Percentiles rank a stretch among this genome's conserved stretches.
Conservation (phyloP, 2,329 filamentous ascomycete species). For the Monilinia fructicola region DNA sequence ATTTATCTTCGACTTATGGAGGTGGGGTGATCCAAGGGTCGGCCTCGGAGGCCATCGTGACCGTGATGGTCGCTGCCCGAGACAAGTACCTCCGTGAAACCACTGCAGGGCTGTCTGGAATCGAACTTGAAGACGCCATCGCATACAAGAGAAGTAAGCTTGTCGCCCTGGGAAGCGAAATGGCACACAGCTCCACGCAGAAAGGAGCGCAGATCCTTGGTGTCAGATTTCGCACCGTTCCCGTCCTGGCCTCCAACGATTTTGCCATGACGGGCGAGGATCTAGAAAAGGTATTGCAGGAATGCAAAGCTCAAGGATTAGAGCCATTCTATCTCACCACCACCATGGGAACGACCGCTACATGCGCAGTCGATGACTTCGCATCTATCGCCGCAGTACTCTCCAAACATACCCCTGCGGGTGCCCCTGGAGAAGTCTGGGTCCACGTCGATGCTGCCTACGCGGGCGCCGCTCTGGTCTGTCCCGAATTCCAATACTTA, state of each 20-base stretch:
- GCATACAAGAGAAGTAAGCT: slow-evolving; percentile 67
- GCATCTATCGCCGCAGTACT: slow-evolving; percentile 41
- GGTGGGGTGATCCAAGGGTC: slow-evolving; percentile 95
- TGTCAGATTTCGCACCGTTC: slow-evolving; percentile 72
- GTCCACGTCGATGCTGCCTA: slow-evolving; percentile 94
- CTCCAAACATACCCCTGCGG: slow-evolving; percentile 43
- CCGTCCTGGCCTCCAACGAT: slow-evolving; percentile 59
- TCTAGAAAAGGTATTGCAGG: slow-evolving; percentile 61
- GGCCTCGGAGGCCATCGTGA: slow-evolving; percentile 83
- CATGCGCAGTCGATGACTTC: slow-evolving; percentile 85
- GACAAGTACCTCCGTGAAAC: slow-evolving; percentile 71
- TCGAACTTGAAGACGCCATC: slow-evolving; percentile 67
- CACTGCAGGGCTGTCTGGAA: slow-evolving; percentile 50
- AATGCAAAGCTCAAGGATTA: slow-evolving; percentile 66
- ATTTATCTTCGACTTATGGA: slow-evolving; percentile 68
- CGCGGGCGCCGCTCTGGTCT: slow-evolving; percentile 79
- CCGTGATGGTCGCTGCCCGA: slow-evolving; percentile 81
- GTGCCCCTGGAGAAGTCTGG: slow-evolving; percentile 63
- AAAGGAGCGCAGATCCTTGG: slow-evolving; percentile 87
- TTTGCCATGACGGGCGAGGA: slow-evolving; percentile 68
- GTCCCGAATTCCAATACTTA: slow-evolving; percentile 75
- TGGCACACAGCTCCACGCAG: slow-evolving; percentile 79
- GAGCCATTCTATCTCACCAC: slow-evolving; percentile 85
- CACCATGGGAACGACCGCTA: slow-evolving; percentile 82
- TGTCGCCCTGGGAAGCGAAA: slow-evolving; percentile 76